These are phyloP conservation scores for Ramaria rubella DNA, from an alignment of 768 basidiomycete genomes.

Conservation along the genomic window DNA sequence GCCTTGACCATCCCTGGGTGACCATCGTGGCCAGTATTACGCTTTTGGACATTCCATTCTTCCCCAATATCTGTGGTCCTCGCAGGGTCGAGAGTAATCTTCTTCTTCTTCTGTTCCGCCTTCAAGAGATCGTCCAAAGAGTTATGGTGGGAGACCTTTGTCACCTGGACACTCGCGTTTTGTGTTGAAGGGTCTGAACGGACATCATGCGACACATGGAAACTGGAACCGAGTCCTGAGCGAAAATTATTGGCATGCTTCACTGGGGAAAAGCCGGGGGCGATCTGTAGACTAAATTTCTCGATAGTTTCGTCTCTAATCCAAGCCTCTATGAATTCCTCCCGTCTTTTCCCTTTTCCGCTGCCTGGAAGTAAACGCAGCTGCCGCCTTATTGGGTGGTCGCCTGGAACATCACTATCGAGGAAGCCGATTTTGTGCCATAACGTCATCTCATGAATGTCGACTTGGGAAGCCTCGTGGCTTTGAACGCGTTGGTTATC, in stretches of 20 bases:
- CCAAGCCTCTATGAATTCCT: neutral
- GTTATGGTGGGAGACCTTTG: neutral
- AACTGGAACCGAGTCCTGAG: neutral
- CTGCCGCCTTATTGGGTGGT: neutral
- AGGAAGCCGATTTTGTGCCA: conserved; percentile 2
- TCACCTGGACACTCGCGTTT: neutral
- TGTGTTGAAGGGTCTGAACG: neutral
- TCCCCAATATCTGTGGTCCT: neutral
- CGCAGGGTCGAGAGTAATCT: neutral
- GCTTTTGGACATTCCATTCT: neutral
- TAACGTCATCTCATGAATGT: neutral
- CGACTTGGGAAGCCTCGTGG: too few relatives aligned
- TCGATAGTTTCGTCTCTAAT: neutral
- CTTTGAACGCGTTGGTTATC: too few relatives aligned
- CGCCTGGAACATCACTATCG: neutral
- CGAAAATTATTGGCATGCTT: too few relatives aligned
- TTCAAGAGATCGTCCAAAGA: conserved; percentile 1
- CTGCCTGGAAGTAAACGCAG: neutral
- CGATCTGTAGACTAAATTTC: neutral
- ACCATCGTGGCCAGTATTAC: too few relatives aligned
- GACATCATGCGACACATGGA: neutral
- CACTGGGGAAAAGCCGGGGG: neutral
- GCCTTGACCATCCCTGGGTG: too few relatives aligned
- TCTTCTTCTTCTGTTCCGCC: neutral
- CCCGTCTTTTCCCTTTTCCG: too few relatives aligned